A percentile compares a stretch with the other conserved stretches of the same genome.
Conservation (phyloP, 2,329 filamentous ascomycete species). For the Diaporthe vaccinii region DNA sequence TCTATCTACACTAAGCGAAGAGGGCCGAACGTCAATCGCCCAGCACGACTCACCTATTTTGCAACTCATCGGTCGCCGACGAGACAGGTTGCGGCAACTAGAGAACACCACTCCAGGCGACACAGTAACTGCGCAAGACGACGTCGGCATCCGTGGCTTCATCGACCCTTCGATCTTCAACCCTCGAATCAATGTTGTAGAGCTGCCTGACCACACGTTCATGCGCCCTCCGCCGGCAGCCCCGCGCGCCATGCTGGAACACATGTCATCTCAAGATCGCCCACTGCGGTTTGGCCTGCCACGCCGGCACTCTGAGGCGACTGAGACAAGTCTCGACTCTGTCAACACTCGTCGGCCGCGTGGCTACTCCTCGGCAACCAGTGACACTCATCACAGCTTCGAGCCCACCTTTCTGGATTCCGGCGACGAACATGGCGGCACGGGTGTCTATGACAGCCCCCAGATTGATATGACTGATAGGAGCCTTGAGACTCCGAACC, state of each 20-base stretch:
- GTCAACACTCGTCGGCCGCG: neutral
- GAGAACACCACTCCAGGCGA: too few species aligned
- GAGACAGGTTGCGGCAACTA: neutral
- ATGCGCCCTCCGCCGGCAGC: constrained; percentile 8
- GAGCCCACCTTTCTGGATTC: neutral
- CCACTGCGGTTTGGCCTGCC: neutral
- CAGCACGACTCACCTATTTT: neutral
- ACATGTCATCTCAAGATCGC: neutral
- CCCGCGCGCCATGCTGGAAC: constrained; percentile 33
- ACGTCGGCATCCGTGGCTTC: neutral
- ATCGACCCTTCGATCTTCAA: constrained; percentile 24
- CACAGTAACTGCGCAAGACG: neutral
- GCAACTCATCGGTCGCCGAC: neutral
- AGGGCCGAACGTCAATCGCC: neutral
- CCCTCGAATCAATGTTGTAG: constrained; percentile 15
- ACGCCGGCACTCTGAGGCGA: constrained; percentile 18
- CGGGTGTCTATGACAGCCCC: neutral
- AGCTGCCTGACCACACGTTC: constrained; percentile 19
- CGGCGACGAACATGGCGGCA: neutral
- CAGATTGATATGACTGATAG: neutral
- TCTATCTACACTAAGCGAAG: neutral
- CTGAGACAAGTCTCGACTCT: constrained; percentile 10
- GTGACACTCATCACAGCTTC: constrained; percentile 5
- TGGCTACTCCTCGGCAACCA: constrained; percentile 21
- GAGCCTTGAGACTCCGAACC: neutral